Conservation (phyloP, 805 yeast genomes). For the Candida silvicultrix region DNA sequence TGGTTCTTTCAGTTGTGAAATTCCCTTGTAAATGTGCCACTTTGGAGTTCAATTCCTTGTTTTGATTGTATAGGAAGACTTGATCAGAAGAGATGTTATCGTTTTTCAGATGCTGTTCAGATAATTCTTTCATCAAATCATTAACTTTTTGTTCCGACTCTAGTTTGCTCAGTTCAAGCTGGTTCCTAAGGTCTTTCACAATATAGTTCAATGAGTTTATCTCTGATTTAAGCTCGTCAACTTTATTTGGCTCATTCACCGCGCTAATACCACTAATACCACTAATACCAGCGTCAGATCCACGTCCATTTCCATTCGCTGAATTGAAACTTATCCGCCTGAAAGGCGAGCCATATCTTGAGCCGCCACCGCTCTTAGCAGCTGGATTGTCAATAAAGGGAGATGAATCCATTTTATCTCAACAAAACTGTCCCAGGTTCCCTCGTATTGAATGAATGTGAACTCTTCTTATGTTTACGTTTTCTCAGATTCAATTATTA, state of each 20-base stretch:
- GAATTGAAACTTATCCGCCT: slow-evolving; percentile 3
- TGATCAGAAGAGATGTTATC: slow-evolving; percentile 23
- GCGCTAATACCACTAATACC: neutral
- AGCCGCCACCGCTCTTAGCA: neutral
- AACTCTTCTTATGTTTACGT: neutral
- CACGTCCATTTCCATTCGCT: neutral
- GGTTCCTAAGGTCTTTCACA: slow-evolving; percentile 29
- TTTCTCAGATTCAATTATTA: too few relatives aligned
- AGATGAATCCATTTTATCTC: slow-evolving; percentile 14
- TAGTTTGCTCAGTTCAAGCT: slow-evolving; percentile 29
- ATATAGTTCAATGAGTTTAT: slow-evolving; percentile 29
- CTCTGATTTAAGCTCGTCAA: slow-evolving; percentile 7
- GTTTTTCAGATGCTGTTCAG: slow-evolving; percentile 10
- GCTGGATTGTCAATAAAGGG: slow-evolving; percentile 27
- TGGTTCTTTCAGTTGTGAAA: slow-evolving; percentile 15
- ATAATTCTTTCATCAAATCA: slow-evolving; percentile 22
- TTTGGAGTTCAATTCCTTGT: slow-evolving; percentile 23
- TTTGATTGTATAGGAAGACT: slow-evolving; percentile 29
- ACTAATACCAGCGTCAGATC: slow-evolving; percentile 2
- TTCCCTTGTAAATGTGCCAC: slow-evolving; percentile 21
- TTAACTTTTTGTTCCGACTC: slow-evolving; percentile 24
- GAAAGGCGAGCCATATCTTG: slow-evolving; percentile 18
- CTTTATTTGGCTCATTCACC: too few relatives aligned
- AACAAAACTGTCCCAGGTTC: too few relatives aligned
- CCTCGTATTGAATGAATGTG: too few relatives aligned